These are phyloP conservation scores for Metschnikowia lunata DNA, from an alignment of 805 yeast genomes.

Conservation along the genomic window DNA sequence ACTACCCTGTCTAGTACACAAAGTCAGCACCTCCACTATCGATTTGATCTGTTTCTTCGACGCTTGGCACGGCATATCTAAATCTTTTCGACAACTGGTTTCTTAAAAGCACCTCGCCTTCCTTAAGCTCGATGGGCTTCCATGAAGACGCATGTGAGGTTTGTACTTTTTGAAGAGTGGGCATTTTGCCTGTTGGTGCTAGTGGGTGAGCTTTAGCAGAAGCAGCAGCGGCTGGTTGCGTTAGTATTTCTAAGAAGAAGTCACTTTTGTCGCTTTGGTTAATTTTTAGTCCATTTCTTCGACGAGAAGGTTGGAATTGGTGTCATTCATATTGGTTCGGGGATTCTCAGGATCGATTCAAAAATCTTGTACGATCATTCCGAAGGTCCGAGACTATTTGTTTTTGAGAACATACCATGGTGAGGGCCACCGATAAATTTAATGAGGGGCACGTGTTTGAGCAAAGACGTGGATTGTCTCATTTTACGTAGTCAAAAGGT, in stretches of 20 bases:
- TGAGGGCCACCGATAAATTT: constrained; percentile 85
- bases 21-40: constrained; percentile 79
- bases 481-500: constrained; percentile 13
- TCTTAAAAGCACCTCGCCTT: constrained; percentile 49
- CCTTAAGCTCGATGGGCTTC: constrained; percentile 39
- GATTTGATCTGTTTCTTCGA: constrained; percentile 69
- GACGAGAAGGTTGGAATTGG: too few species aligned
- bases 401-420: constrained; percentile 15
- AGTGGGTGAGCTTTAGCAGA: constrained; percentile 29
- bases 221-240: constrained; percentile 8
- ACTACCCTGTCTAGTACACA: constrained; percentile 30
- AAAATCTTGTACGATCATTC: too few species aligned
- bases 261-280: too few species aligned
- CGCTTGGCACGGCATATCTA: constrained; percentile 60
- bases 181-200: constrained; percentile 43
- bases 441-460: constrained; percentile 63
- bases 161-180: constrained; percentile 18
- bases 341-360: too few species aligned
- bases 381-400: too few species aligned
- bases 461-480: constrained; percentile 31
- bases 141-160: constrained; percentile 11
- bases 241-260: constrained; percentile 3
- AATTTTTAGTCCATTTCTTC: too few species aligned
- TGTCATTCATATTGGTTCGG: too few species aligned
- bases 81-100: constrained; percentile 69